Evolutionary conservation across 306 rosid genomes (phyloP), one percentile per base, ranked within the genome.

Genomic region (Pyrus betulifolia): DNA sequence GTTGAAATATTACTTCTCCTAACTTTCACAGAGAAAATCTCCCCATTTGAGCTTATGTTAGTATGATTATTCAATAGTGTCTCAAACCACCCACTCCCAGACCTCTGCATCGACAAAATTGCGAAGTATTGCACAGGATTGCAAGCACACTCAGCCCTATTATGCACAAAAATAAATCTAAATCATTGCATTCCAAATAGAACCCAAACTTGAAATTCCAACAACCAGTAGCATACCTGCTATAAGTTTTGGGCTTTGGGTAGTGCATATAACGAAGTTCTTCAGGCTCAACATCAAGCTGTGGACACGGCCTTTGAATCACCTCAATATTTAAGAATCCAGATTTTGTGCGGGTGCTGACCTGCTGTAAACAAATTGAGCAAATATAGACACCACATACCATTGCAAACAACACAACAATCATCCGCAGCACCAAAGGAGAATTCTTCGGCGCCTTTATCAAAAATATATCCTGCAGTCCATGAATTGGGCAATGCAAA

Each of bases 51-150:
- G 82, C 99, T 96, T 78, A 96, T 87, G 80, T 92, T 96, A 74
- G 90, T 86, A 79, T 96, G 99, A 74, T 88, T 96, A 75, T 96
- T 96, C 66, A 96, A 77, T 76, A 96, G 88, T 2, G 99, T 96
- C 97, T 96, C 99, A 70, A 96, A 96, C 99, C 99, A 96, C 70
- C 99, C 99, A 87, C 99, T 96, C 71, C 99, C 99, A 49, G 98
- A 96, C 86, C 99, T 91, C 84, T 96, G 99, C 99, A 87, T 91
- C 3, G 99, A 96, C 76, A 92, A 82, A 82, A 96, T 93, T 69
- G 97, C 89, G 19, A 96, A 96, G 86, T 84, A 81, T 60, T 93
- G 86, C 74, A 92, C 98, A 27, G 98, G 98, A 78, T 88, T 87
- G 89, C 99, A 92, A 18, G 88, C 76, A 31, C 99, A 96, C 78